Conservation (phyloP, 73 alveolate species). For the Tetrahymena malaccensis region DNA sequence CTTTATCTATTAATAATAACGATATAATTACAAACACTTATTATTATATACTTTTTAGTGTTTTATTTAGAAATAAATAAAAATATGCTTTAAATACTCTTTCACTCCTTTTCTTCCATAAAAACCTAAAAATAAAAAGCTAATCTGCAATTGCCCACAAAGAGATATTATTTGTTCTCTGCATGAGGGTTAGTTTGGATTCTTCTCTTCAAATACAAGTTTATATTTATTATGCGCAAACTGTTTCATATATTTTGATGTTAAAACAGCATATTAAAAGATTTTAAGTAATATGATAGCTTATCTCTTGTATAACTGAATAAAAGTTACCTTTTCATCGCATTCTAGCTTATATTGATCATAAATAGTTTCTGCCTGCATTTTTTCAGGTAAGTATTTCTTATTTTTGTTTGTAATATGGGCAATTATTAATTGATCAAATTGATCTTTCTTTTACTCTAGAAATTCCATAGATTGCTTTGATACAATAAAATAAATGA, state of each 20-base stretch:
- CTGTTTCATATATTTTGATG: neutral
- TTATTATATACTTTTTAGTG: too few relatives aligned
- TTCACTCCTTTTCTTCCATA: conserved; percentile 34
- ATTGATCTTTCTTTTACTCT: conserved; percentile 22
- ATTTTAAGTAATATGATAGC: neutral
- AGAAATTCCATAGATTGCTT: conserved; percentile 34
- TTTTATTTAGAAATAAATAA: neutral
- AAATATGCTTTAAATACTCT: neutral
- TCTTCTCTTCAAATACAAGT: conserved; percentile 18
- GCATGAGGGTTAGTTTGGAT: neutral
- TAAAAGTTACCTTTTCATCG: neutral
- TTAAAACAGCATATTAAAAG: neutral
- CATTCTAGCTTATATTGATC: conserved; percentile 31
- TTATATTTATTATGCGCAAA: conserved; percentile 26
- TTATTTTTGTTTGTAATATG: conserved; percentile 26
- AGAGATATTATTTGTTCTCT: conserved; percentile 16
- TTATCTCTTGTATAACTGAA: neutral
- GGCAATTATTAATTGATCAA: conserved; percentile 1
- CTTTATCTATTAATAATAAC: neutral
- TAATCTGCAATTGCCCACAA: conserved; percentile 2
- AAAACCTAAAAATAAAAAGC: conserved; percentile 18
- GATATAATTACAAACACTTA: too few relatives aligned
- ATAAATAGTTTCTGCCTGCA: conserved; percentile 11
- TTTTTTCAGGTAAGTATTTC: conserved; percentile 24
- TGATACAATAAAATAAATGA: neutral